A percentile compares a stretch with the other conserved stretches of the same genome.
Conservation (phyloP, 352 stramenopile genomes). For the Phytopythium mirpurense region DNA sequence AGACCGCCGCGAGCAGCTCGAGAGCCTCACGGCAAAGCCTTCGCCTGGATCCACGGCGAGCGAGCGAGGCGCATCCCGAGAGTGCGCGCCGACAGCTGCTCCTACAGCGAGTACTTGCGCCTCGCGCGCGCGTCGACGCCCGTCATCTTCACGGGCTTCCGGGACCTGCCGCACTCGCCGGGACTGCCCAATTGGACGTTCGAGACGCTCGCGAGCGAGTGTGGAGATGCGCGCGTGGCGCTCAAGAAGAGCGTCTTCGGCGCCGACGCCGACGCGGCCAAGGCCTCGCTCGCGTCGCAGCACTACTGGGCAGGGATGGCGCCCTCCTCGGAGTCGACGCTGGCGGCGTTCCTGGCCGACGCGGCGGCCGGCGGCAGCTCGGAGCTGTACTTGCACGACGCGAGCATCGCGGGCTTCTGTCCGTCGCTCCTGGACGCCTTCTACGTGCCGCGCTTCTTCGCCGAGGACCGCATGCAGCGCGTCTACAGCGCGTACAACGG, state of each 20-base stretch:
- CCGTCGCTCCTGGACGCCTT: conserved; percentile 21
- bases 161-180: conserved; percentile 7
- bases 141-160: conserved; percentile 28
- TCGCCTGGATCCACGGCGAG: not conserved
- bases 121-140: conserved; percentile 15
- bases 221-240: conserved; percentile 12
- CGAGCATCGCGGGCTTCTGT: conserved; percentile 23
- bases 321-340: conserved; percentile 3
- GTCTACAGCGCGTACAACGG: conserved; percentile 4
- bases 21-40: not conserved
- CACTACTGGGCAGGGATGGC: conserved; percentile 18
- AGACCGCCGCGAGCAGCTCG: not conserved
- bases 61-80: not conserved
- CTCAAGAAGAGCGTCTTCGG: conserved; percentile 12
- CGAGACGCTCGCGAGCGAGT: conserved; percentile 5
- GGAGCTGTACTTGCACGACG: conserved; percentile 31
- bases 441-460: conserved; percentile 23
- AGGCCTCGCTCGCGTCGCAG: not conserved
- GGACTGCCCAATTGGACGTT: conserved; percentile 24
- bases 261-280: not conserved
- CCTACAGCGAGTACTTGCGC: conserved; percentile 18
- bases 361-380: conserved; percentile 4
- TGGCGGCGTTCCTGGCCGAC: conserved; percentile 12
- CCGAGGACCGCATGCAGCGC: conserved; percentile 15
- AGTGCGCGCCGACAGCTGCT: conserved; percentile 4